Percentiles rank a stretch among this genome's conserved stretches.
These are phyloP conservation scores for Dictyostelium brefeldianum DNA, from an alignment of 78 protist species.

Conservation along the genomic window DNA sequence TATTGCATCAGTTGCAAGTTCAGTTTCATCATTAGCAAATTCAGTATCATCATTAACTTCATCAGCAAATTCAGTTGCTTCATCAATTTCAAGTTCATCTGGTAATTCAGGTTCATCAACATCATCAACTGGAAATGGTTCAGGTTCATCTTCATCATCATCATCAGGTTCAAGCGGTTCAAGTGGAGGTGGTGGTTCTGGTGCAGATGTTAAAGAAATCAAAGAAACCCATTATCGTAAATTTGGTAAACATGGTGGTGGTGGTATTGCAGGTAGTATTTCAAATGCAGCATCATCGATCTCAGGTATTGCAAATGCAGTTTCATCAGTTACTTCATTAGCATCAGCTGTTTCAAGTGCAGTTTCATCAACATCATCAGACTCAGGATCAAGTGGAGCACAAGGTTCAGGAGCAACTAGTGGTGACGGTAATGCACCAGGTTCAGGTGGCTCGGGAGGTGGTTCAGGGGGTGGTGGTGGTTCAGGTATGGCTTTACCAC, in stretches of 20 bases:
- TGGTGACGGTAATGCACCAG: slow-evolving; percentile 26
- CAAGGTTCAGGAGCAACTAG: slow-evolving; percentile 10
- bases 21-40: background rate
- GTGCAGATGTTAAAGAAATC: background rate
- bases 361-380: background rate
- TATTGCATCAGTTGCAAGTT: background rate
- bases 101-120: too few species aligned
- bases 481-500: background rate
- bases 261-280: slow-evolving; percentile 11
- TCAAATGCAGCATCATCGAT: background rate
- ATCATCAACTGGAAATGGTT: background rate
- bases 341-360: background rate
- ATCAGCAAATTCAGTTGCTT: background rate
- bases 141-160: background rate
- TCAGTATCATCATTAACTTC: background rate
- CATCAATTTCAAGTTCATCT: background rate
- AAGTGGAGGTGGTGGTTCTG: background rate
- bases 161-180: background rate
- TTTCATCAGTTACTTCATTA: background rate
- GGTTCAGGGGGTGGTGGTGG: slow-evolving; percentile 17
- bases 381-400: background rate
- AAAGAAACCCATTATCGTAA: background rate
- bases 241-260: slow-evolving; percentile 20
- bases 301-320: background rate
- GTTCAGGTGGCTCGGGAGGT: background rate